Evolutionary conservation across 768 basidiomycete genomes (phyloP).

Genomic region (Leucosporidium creatinivorum): DNA sequence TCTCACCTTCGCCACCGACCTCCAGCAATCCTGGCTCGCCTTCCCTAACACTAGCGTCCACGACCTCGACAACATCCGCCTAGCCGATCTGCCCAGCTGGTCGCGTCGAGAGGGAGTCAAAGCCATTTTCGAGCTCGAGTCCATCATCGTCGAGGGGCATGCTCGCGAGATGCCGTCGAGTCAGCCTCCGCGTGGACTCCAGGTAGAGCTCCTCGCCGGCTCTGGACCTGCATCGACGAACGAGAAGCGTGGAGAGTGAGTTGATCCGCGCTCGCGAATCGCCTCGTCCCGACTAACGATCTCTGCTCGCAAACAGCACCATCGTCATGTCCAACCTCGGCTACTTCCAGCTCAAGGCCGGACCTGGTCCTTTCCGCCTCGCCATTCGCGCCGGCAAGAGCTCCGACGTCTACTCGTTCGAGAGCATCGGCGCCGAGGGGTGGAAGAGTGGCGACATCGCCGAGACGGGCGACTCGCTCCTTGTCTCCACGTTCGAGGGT

Average conservation of each 20-base stretch:
- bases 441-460: conserved; percentile 71
- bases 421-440: conserved; percentile 80
- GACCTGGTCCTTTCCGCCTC: conserved; percentile 76
- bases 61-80: conserved; percentile 50
- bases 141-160: conserved; percentile 89
- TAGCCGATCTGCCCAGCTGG: conserved; percentile 56
- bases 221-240: conserved; percentile 20
- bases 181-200: conserved; percentile 77
- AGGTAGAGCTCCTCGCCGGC: conserved; percentile 64
- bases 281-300: not conserved
- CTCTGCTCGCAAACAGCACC: conserved; percentile 48
- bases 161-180: conserved; percentile 64
- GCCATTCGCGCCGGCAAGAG: conserved; percentile 77
- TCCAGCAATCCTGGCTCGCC: conserved; percentile 75
- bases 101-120: conserved; percentile 55
- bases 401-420: conserved; percentile 67
- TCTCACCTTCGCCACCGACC: conserved; percentile 88
- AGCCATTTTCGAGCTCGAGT: conserved; percentile 78
- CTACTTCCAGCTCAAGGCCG: conserved; percentile 90
- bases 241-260: conserved; percentile 8
- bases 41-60: conserved; percentile 17
- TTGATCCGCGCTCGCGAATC: not conserved
- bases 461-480: conserved; percentile 59
- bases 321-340: conserved; percentile 90
- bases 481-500: conserved; percentile 82